Conservation (phyloP, 2,329 filamentous ascomycete genomes). For the Blumeriella jaapii region DNA sequence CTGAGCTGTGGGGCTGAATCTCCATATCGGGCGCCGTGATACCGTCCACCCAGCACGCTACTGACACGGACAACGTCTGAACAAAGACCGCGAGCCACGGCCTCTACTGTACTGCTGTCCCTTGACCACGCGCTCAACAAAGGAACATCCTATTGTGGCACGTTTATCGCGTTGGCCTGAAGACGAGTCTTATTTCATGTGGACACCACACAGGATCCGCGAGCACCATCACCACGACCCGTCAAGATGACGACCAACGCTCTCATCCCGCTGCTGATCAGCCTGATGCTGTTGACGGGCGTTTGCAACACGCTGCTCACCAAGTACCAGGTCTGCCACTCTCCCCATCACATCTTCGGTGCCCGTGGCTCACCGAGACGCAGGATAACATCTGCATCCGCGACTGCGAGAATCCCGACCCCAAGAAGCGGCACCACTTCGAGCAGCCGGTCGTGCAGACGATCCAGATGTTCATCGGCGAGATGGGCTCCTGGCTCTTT, state of each 20-base stretch:
- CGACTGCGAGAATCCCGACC: conserved; percentile 65
- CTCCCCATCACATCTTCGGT: neutral
- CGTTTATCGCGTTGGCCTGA: neutral
- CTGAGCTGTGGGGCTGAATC: no score
- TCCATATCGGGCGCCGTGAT: no score
- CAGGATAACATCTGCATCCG: conserved; percentile 95
- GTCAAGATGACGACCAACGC: conserved; percentile 55
- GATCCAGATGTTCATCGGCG: conserved; percentile 94
- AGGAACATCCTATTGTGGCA: conserved; percentile 1
- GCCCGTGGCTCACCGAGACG: conserved; percentile 9
- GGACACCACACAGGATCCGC: no score
- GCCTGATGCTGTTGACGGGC: conserved; percentile 92
- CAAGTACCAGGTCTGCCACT: conserved; percentile 69
- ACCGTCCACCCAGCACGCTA: no score
- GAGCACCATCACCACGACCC: neutral
- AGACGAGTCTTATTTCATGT: neutral
- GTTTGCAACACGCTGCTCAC: conserved; percentile 95
- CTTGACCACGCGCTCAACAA: no score
- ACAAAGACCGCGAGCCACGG: neutral
- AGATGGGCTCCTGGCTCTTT: conserved; percentile 97
- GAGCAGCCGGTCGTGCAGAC: conserved; percentile 96
- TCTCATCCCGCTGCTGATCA: conserved; percentile 74
- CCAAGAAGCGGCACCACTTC: conserved; percentile 59
- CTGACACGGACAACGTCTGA: neutral
- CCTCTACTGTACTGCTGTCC: neutral